These are phyloP conservation scores for Raphidocelis subcapitata DNA, from an alignment of 139 green algal species.

Conservation along the genomic window DNA sequence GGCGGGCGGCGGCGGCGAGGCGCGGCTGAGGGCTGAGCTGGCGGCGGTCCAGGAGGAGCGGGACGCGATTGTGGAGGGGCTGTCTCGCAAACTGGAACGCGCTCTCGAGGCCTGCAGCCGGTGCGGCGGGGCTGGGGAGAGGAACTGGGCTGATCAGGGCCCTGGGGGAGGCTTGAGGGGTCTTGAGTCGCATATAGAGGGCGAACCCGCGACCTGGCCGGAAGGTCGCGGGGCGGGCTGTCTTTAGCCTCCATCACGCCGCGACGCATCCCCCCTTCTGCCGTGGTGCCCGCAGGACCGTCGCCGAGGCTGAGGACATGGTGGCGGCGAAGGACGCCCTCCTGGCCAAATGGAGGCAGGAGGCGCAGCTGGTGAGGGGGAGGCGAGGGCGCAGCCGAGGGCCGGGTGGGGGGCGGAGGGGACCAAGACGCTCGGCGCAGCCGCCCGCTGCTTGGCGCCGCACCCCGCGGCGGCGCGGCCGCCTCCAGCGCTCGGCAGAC, in stretches of 20 bases:
- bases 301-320: slow-evolving; percentile 47
- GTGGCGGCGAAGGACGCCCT: slow-evolving; percentile 44
- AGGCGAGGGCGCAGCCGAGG: too few species aligned
- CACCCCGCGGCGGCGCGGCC: too few species aligned
- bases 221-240: too few species aligned
- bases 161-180: too few species aligned
- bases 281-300: slow-evolving; percentile 13
- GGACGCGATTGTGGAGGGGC: slow-evolving; percentile 35
- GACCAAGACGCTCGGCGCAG: too few species aligned
- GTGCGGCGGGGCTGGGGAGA: slow-evolving; percentile 6
- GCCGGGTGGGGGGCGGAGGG: too few species aligned
- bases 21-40: slow-evolving; percentile 44
- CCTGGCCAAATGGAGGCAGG: slow-evolving; percentile 47
- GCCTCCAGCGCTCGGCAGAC: too few species aligned
- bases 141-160: too few species aligned
- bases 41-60: slow-evolving; percentile 27
- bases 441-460: too few species aligned
- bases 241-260: too few species aligned
- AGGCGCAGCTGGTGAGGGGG: slow-evolving; percentile 42
- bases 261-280: background rate
- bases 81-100: slow-evolving; percentile 39
- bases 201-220: too few species aligned
- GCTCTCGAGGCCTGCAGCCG: slow-evolving; percentile 17
- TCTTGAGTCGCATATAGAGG: too few species aligned
- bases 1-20: slow-evolving; percentile 14